Percentiles rank a stretch among this genome's conserved stretches.
Conservation (phyloP, 2,329 filamentous ascomycete species). For the Westerdykella aurantiaca region DNA sequence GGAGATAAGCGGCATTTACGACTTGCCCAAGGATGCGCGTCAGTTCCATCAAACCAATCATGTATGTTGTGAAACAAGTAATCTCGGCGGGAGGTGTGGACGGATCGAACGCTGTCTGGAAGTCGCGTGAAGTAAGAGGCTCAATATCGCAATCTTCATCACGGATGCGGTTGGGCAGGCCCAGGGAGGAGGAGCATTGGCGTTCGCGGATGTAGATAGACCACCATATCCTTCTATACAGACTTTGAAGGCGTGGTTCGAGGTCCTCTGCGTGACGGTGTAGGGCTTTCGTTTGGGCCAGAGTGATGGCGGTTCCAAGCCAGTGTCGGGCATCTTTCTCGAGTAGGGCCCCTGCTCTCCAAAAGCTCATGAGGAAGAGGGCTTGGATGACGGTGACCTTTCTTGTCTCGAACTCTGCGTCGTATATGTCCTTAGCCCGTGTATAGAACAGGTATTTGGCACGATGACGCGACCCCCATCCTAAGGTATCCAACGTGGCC, state of each 20-base stretch:
- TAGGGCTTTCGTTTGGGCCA: constrained; percentile 48
- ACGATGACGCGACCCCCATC: constrained; percentile 45
- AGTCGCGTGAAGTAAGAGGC: constrained; percentile 35
- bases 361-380: constrained; percentile 53
- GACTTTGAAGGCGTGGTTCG: constrained; percentile 26
- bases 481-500: constrained; percentile 40
- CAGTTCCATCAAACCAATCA: constrained; percentile 37
- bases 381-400: constrained; percentile 48
- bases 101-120: constrained; percentile 29
- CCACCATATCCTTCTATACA: constrained; percentile 51
- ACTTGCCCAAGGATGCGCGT: constrained; percentile 36
- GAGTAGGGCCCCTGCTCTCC: constrained; percentile 44
- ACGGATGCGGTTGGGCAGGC: constrained; percentile 44
- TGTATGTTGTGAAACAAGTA: constrained; percentile 30
- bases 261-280: constrained; percentile 32
- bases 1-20: constrained; percentile 35
- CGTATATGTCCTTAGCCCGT: constrained; percentile 48
- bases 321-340: constrained; percentile 37
- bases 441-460: constrained; percentile 50
- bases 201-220: constrained; percentile 49
- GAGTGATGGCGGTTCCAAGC: constrained; percentile 44
- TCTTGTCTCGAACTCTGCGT: constrained; percentile 50
- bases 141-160: constrained; percentile 48
- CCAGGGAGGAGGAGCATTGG: constrained; percentile 43
- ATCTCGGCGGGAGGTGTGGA: constrained; percentile 24